Conservation (phyloP, 1,284 basidiomycete genomes). For the Marasmius tenuissimus region DNA sequence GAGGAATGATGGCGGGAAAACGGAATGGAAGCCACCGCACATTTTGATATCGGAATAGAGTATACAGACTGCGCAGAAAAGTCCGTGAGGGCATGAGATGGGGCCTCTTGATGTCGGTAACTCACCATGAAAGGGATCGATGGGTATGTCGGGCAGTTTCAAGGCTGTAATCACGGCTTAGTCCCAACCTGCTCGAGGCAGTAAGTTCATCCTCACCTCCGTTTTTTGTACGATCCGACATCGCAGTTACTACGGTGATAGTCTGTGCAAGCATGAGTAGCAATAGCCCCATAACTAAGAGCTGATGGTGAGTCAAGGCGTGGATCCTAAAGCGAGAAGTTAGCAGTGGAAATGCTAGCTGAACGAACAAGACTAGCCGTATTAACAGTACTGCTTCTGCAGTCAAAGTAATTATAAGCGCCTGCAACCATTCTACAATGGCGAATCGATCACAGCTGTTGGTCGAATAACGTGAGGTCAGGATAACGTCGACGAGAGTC, state of each 20-base stretch:
- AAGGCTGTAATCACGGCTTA: constrained; percentile 17
- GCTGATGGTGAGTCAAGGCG: constrained; percentile 3
- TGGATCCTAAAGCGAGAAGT: constrained; percentile 1
- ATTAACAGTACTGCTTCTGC: constrained; percentile 25
- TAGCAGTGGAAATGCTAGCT: background rate
- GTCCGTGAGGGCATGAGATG: background rate
- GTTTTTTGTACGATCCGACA: constrained; percentile 22
- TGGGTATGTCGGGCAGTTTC: constrained; percentile 17
- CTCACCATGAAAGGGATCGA: constrained; percentile 26
- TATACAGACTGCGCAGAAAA: constrained; percentile 21
- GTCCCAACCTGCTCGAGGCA: background rate
- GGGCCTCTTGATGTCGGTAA: background rate
- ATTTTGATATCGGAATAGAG: constrained; percentile 25
- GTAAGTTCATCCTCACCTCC: constrained; percentile 13
- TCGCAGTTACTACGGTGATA: constrained; percentile 26
- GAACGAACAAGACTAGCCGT: constrained; percentile 14
- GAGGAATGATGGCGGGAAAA: background rate
- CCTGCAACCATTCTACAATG: constrained; percentile 29
- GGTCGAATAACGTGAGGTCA: background rate
- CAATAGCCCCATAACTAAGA: constrained; percentile 12
- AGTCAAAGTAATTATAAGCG: constrained; percentile 24
- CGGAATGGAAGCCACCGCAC: constrained; percentile 9
- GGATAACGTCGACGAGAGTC: background rate
- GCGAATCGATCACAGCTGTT: constrained; percentile 27
- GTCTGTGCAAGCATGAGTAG: constrained; percentile 21